Conservation (phyloP, 2,329 filamentous ascomycete species). For the Rasamsonia emersonii region DNA sequence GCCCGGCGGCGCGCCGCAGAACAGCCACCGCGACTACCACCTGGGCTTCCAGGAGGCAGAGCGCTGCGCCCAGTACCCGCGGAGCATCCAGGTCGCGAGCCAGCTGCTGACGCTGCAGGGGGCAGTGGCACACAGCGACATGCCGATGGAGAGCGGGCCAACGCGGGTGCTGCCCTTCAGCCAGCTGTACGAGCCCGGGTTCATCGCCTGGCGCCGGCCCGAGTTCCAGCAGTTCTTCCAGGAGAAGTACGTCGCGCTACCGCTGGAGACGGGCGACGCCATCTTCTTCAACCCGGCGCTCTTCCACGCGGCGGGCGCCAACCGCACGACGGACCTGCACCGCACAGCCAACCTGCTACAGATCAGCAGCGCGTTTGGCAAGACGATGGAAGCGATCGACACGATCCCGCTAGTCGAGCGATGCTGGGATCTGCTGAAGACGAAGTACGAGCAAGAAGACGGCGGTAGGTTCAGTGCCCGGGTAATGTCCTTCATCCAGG, state of each 20-base stretch:
- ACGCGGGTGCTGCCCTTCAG: constrained; percentile 55
- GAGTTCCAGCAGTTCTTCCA: constrained; percentile 50
- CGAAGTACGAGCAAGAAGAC: constrained; percentile 35
- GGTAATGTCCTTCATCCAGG: constrained; percentile 41
- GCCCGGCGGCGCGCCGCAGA: constrained; percentile 50
- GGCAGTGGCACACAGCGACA: constrained; percentile 54
- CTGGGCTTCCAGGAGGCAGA: constrained; percentile 52
- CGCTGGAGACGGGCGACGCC: constrained; percentile 49
- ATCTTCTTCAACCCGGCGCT: constrained; percentile 57
- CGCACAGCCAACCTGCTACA: constrained; percentile 56
- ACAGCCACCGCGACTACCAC: constrained; percentile 55
- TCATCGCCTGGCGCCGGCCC: constrained; percentile 46
- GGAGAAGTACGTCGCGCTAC: constrained; percentile 44
- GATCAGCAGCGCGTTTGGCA: constrained; percentile 54
- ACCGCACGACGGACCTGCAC: constrained; percentile 39
- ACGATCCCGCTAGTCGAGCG: constrained; percentile 41
- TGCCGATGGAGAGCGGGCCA: constrained; percentile 51
- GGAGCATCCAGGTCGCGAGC: constrained; percentile 44
- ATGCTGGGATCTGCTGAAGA: constrained; percentile 47
- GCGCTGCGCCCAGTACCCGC: constrained; percentile 41
- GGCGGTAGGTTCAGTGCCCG: constrained; percentile 22
- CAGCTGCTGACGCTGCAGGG: constrained; percentile 56
- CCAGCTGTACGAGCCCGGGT: constrained; percentile 49
- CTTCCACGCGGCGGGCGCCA: constrained; percentile 55
- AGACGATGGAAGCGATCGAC: constrained; percentile 56